Conservation (phyloP, 805 yeast species). For the Candida loeiensis region DNA sequence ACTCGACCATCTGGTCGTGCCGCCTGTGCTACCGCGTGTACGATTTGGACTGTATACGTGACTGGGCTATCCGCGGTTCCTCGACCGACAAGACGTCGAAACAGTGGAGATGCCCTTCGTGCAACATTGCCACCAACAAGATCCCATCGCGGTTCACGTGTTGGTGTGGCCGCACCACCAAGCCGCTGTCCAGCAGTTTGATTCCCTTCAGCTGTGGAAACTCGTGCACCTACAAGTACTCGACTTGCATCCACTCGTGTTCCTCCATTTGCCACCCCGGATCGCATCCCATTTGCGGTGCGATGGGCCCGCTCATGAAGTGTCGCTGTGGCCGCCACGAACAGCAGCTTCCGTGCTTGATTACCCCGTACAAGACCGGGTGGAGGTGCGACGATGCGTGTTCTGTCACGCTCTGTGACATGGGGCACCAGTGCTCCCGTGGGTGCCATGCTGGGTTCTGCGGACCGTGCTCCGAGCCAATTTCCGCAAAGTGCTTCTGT, state of each 20-base stretch:
- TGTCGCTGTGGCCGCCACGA: constrained; percentile 73
- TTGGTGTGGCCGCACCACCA: constrained; percentile 82
- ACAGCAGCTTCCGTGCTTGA: constrained; percentile 67
- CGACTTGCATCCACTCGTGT: constrained; percentile 70
- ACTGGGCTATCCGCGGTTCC: constrained; percentile 81
- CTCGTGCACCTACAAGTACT: constrained; percentile 58
- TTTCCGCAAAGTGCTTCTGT: constrained; percentile 67
- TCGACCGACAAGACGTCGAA: constrained; percentile 52
- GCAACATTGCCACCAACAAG: constrained; percentile 50
- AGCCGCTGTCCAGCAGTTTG: constrained; percentile 57
- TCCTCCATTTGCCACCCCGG: constrained; percentile 83
- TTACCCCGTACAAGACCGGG: constrained; percentile 64
- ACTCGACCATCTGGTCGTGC: constrained; percentile 77
- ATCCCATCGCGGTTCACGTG: constrained; percentile 63
- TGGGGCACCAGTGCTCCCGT: constrained; percentile 61
- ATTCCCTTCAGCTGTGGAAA: constrained; percentile 89
- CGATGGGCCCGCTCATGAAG: constrained; percentile 64
- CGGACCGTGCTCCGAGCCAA: constrained; percentile 58
- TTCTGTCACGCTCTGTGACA: constrained; percentile 54
- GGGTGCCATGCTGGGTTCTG: constrained; percentile 81
- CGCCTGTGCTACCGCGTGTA: constrained; percentile 73
- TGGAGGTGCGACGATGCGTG: constrained; percentile 69
- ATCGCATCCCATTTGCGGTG: constrained; percentile 77
- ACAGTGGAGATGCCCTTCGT: constrained; percentile 85
- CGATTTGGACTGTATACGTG: constrained; percentile 77